Evolutionary conservation across 2,329 filamentous ascomycete genomes (phyloP).

Genomic region (Hymenoscyphus infarciens): DNA sequence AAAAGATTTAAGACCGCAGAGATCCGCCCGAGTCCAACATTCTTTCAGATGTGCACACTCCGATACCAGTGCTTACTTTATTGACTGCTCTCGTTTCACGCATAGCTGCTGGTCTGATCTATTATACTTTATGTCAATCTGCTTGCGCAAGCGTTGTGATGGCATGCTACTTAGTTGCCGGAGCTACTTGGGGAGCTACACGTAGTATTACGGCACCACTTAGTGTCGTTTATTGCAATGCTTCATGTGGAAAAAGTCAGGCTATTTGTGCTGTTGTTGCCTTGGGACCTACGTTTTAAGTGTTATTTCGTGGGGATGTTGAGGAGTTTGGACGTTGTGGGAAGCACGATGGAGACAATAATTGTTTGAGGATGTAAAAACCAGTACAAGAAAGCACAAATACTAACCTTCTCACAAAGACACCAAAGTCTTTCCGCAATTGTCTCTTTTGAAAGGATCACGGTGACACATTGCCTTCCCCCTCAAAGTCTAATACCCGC

Average conservation of each 20-base stretch:
- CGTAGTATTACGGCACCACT: constrained; percentile 39
- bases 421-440: too few relatives aligned
- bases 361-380: too few relatives aligned
- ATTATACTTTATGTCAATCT: constrained; percentile 46
- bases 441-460: too few relatives aligned
- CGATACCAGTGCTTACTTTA: not conserved
- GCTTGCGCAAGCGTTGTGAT: constrained; percentile 44
- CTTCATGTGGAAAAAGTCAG: constrained; percentile 43
- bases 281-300: constrained; percentile 36
- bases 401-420: too few relatives aligned
- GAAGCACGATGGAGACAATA: too few relatives aligned
- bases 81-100: not conserved
- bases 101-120: constrained; percentile 33
- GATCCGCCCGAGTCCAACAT: too few relatives aligned
- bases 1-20: too few relatives aligned
- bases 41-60: not conserved
- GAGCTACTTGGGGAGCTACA: constrained; percentile 41
- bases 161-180: constrained; percentile 45
- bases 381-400: too few relatives aligned
- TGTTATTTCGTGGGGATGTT: not conserved
- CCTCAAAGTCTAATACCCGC: too few relatives aligned
- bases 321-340: not conserved
- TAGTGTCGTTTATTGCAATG: constrained; percentile 43
- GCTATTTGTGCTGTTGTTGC: constrained; percentile 41
- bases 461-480: too few relatives aligned